Percentiles rank a stretch among this genome's conserved stretches.
Evolutionary conservation across 805 yeast genomes (phyloP).

Genomic region (Wickerhamiella australiensis): DNA sequence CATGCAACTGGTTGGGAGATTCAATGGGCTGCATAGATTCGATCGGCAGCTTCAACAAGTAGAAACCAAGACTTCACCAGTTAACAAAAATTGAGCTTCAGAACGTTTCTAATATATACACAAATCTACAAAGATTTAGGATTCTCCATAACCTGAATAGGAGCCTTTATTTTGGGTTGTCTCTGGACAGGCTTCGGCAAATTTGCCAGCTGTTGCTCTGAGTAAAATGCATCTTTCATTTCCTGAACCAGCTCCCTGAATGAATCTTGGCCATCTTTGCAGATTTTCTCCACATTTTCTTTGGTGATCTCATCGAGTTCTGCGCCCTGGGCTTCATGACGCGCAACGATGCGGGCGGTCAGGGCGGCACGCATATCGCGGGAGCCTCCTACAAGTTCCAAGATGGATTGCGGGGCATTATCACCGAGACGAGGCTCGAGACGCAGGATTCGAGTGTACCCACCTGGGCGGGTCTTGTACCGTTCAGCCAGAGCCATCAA

Average conservation of each 20-base stretch:
- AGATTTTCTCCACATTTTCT: conserved; percentile 43
- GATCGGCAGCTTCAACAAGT: too few species aligned
- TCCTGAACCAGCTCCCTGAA: conserved; percentile 54
- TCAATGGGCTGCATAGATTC: too few species aligned
- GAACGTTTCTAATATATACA: not conserved
- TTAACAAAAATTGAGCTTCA: too few species aligned
- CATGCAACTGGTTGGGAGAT: too few species aligned
- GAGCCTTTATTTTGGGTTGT: conserved; percentile 4
- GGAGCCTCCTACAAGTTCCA: conserved; percentile 72
- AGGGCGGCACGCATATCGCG: conserved; percentile 65
- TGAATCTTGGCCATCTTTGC: conserved; percentile 40
- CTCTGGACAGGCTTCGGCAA: conserved; percentile 6
- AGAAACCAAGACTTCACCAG: too few species aligned
- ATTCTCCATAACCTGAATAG: conserved; percentile 9
- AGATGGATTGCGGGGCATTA: conserved; percentile 75
- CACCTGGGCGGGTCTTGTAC: conserved; percentile 53
- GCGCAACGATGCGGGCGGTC: conserved; percentile 74
- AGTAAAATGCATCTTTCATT: conserved; percentile 38
- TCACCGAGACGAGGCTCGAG: conserved; percentile 83
- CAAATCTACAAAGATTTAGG: not conserved
- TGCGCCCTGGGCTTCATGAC: conserved; percentile 52
- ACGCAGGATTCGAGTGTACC: conserved; percentile 73
- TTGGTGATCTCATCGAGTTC: conserved; percentile 43
- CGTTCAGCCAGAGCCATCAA: conserved; percentile 55
- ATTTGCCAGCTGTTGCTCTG: conserved; percentile 11